Percentiles rank a stretch among this genome's conserved stretches.
phyloP scores from a whole-genome alignment of 2,329 filamentous ascomycete genomes.

The Mollisiaceae sp. region DNA sequence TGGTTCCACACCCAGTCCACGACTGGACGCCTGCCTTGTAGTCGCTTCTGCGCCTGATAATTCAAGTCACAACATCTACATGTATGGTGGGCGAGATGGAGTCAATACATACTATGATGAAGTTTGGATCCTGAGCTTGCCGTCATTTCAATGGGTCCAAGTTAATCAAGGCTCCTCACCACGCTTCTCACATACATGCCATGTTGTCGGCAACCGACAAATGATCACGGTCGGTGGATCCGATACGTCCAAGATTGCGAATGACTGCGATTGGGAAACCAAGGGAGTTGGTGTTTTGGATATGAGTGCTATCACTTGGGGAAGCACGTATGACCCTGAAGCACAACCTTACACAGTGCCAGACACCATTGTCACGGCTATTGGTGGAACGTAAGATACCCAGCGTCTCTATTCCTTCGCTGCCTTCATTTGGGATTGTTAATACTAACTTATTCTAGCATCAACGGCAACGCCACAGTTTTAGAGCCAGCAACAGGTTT shows the following conservation, averaged over 20 bases:
- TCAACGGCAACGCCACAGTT: conserved; percentile 8
- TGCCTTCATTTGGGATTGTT: too few species aligned
- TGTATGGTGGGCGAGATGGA: conserved; percentile 54
- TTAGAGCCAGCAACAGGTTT: conserved; percentile 5
- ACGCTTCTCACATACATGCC: conserved; percentile 49
- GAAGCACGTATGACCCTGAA: conserved; percentile 39
- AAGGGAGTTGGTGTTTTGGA: conserved; percentile 43
- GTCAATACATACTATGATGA: conserved; percentile 47
- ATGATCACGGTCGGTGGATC: conserved; percentile 50
- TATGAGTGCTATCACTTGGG: conserved; percentile 41
- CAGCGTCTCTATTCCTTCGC: neutral
- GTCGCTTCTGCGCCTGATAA: conserved; percentile 49
- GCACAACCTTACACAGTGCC: conserved; percentile 40
- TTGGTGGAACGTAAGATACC: conserved; percentile 39
- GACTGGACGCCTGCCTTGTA: conserved; percentile 52
- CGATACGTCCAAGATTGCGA: conserved; percentile 25
- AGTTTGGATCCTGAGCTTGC: conserved; percentile 51
- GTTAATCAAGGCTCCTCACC: conserved; percentile 45
- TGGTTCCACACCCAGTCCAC: conserved; percentile 47
- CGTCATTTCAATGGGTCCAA: conserved; percentile 51
- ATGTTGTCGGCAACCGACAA: conserved; percentile 45
- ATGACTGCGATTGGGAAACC: conserved; percentile 43
- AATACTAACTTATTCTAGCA: conserved; percentile 3
- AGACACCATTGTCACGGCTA: conserved; percentile 30
- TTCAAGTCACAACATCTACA: conserved; percentile 54